Percentiles rank a stretch among this genome's conserved stretches.
Conservation (phyloP, 768 basidiomycete species). For the Amanita rimosa region DNA sequence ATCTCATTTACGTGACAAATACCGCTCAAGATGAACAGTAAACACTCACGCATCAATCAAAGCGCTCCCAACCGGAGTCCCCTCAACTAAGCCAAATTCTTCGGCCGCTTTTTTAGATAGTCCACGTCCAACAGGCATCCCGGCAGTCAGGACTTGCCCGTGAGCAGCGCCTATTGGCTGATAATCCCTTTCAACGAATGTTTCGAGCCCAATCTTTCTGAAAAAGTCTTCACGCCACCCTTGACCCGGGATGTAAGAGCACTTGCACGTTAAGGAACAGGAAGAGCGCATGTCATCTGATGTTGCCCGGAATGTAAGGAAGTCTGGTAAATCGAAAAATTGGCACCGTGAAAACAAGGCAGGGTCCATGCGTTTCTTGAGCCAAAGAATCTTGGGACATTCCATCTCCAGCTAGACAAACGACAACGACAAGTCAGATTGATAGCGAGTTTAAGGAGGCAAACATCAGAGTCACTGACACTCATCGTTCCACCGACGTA, state of each 20-base stretch:
- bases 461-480: constrained; percentile 29
- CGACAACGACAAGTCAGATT: neutral
- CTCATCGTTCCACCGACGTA: constrained; percentile 97
- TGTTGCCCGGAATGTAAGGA: constrained; percentile 89
- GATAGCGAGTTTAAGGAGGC: neutral
- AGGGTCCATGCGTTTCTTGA: constrained; percentile 78
- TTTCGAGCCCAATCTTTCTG: constrained; percentile 65
- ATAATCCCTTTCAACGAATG: constrained; percentile 60
- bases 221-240: constrained; percentile 94
- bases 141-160: constrained; percentile 66
- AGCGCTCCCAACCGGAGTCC: constrained; percentile 88
- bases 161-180: constrained; percentile 61
- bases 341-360: constrained; percentile 64
- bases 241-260: constrained; percentile 73
- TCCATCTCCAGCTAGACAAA: constrained; percentile 91
- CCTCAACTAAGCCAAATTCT: constrained; percentile 76
- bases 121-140: constrained; percentile 77
- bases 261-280: constrained; percentile 96
- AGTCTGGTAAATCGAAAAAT: constrained; percentile 92
- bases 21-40: neutral
- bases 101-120: constrained; percentile 68
- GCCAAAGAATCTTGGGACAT: constrained; percentile 94
- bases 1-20: neutral
- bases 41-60: constrained; percentile 83
- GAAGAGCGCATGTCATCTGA: constrained; percentile 62